phyloP scores from a whole-genome alignment of 2,329 filamentous ascomycete genomes.

The Hypoxylon sp. region DNA sequence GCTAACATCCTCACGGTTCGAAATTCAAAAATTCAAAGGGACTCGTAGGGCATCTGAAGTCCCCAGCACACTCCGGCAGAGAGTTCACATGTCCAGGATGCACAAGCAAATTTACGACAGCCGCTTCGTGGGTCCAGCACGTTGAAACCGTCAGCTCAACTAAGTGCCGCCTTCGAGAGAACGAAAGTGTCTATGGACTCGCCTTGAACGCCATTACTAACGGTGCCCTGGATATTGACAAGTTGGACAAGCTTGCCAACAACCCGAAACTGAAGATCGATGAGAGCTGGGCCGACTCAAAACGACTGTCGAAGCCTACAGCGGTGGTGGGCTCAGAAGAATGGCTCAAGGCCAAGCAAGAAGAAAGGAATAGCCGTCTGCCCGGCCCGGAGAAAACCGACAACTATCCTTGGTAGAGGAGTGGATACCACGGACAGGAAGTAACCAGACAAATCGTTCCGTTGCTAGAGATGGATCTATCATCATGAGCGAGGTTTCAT shows the following conservation, averaged over 20 bases:
- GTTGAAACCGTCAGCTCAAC: constrained; percentile 59
- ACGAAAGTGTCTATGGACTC: constrained; percentile 22
- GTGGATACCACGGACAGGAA: not conserved
- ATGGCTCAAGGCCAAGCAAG: constrained; percentile 18
- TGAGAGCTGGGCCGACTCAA: constrained; percentile 27
- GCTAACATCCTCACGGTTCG: constrained; percentile 53
- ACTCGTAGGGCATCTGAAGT: constrained; percentile 60
- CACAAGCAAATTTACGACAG: constrained; percentile 55
- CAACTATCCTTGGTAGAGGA: not conserved
- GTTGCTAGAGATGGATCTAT: not conserved
- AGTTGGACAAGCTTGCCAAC: constrained; percentile 9
- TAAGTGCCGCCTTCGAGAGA: constrained; percentile 38
- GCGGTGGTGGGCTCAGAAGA: constrained; percentile 8
- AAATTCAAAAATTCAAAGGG: constrained; percentile 52
- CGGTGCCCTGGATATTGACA: constrained; percentile 41
- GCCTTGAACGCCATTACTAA: constrained; percentile 38
- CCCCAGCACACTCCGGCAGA: constrained; percentile 55
- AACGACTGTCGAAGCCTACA: constrained; percentile 11
- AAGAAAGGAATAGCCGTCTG: not conserved
- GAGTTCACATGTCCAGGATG: constrained; percentile 62
- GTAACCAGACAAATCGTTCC: not conserved
- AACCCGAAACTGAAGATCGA: constrained; percentile 35
- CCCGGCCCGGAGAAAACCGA: not conserved
- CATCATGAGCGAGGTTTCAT: not conserved
- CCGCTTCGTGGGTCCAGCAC: constrained; percentile 61